Evolutionary conservation across 331 rosid species (phyloP).

Genomic region (Ulmus americana): DNA sequence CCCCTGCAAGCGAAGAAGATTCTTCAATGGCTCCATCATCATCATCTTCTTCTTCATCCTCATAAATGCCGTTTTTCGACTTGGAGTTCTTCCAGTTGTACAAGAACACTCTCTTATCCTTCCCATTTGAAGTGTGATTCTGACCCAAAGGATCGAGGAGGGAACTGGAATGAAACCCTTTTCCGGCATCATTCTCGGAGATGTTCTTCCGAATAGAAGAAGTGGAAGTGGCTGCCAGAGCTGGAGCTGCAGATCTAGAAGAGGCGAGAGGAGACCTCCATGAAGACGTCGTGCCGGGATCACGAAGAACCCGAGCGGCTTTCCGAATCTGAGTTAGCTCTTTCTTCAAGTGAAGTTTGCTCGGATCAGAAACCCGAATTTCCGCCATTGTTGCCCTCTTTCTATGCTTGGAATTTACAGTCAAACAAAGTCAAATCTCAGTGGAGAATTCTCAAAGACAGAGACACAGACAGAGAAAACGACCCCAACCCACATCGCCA

Average conservation of each 20-base stretch:
- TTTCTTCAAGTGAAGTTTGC: slow-evolving; percentile 75
- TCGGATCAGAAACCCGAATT: slow-evolving; percentile 62
- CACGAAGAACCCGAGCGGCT: slow-evolving; percentile 82
- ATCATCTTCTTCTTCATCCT: slow-evolving; percentile 22
- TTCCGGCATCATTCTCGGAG: slow-evolving; percentile 14
- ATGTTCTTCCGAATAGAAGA: slow-evolving; percentile 36
- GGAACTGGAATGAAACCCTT: slow-evolving; percentile 23
- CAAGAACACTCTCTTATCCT: slow-evolving; percentile 59
- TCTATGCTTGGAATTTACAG: too few relatives aligned
- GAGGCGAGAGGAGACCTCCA: slow-evolving; percentile 81
- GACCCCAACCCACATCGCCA: neutral
- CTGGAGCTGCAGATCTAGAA: slow-evolving; percentile 57
- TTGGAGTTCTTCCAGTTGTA: slow-evolving; percentile 75
- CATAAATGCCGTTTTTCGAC: slow-evolving; percentile 35
- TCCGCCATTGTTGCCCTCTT: slow-evolving; percentile 37
- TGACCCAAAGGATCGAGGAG: slow-evolving; percentile 19
- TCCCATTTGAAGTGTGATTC: slow-evolving; percentile 21
- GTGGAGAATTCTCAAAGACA: neutral
- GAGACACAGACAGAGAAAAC: neutral
- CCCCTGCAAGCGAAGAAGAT: slow-evolving; percentile 54
- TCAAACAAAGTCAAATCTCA: neutral
- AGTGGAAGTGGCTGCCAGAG: slow-evolving; percentile 25
- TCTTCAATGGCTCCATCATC: slow-evolving; percentile 36
- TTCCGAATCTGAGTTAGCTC: slow-evolving; percentile 96
- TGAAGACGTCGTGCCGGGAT: slow-evolving; percentile 91